Base-by-base conservation (phyloP, 352 stramenopile genomes). In the Phytophthora sojae region DNA sequence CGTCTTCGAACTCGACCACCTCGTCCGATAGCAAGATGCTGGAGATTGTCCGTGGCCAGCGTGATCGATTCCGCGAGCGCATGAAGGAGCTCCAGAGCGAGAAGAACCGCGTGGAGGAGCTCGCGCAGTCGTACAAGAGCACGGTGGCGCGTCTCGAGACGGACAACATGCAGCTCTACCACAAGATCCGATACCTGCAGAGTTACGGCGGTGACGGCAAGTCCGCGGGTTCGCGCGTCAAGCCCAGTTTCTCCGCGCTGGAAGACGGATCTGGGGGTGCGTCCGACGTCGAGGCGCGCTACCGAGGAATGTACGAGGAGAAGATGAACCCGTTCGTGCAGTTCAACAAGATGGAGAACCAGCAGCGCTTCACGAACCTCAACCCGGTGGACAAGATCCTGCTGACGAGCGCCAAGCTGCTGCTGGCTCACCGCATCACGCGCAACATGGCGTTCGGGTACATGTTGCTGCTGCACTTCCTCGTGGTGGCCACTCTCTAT, bases 321-420 rank as follows among this genome's bases (percentile, higher is more conserved):
- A 92, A 94, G 52, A 95, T 97, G 86, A 97, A 96, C 64, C 92
- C 92, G 37, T 98, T 98, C 73, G 88, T 91, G 56, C 89, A 97
- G 64, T 97, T 98, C 70, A 97, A 95, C 76, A 91, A 94, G 73
- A 86, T 93, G 71, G 92, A 98, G 80, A 88, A 70, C 42, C 88
- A 96, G 67, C 88, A 95, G 71, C 93, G 93, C 51, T 95, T 94
- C 63, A 88, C 91, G 65, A 95, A 98, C 65, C 83, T 98, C 54
- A 97, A 94, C 60, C 80, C 92, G 5, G 86, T 96, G 58, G 92
- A 98, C 73, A 97, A 97, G 64, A 96, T 98, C 66, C 69, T 97
- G 57, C 81, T 98, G 42, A 95, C 88, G 56, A 96, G 85, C 39
- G 92, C 92, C 53, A 85, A 85, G 45, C 70, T 97, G 73, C 83